Conservation (phyloP, 805 yeast species). For the Monosporozyma unispora region DNA sequence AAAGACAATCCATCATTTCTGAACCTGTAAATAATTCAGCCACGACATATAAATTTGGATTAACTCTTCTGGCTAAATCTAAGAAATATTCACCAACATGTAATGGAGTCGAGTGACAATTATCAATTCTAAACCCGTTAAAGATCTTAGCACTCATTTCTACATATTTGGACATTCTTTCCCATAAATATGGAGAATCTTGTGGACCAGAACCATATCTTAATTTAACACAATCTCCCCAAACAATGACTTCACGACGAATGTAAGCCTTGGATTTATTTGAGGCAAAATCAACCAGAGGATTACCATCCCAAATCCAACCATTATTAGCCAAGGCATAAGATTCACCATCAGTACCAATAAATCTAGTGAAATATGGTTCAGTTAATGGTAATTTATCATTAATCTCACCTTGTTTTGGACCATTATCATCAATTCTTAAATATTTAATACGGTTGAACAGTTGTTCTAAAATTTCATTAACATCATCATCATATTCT, state of each 20-base stretch:
- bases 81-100: constrained; percentile 87
- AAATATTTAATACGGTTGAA: constrained; percentile 67
- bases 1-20: constrained; percentile 79
- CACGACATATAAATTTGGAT: constrained; percentile 83
- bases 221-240: constrained; percentile 96
- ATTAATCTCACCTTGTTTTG: constrained; percentile 61
- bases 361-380: constrained; percentile 76
- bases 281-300: constrained; percentile 88
- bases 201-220: constrained; percentile 70
- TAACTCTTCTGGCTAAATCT: constrained; percentile 77
- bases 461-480: constrained; percentile 57
- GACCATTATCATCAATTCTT: constrained; percentile 75
- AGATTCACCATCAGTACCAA: constrained; percentile 40
- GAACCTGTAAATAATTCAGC: constrained; percentile 94
- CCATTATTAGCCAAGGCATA: constrained; percentile 90
- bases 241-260: constrained; percentile 85
- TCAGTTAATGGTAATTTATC: constrained; percentile 60
- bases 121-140: constrained; percentile 86
- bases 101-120: constrained; percentile 92
- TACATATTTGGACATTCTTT: constrained; percentile 73
- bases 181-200: constrained; percentile 88
- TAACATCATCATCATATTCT: constrained; percentile 66
- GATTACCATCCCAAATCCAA: constrained; percentile 98
- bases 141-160: constrained; percentile 62
- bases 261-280: constrained; percentile 67